Evolutionary conservation across 139 green algal genomes (phyloP).

Genomic region (Chlorella ohadii): DNA sequence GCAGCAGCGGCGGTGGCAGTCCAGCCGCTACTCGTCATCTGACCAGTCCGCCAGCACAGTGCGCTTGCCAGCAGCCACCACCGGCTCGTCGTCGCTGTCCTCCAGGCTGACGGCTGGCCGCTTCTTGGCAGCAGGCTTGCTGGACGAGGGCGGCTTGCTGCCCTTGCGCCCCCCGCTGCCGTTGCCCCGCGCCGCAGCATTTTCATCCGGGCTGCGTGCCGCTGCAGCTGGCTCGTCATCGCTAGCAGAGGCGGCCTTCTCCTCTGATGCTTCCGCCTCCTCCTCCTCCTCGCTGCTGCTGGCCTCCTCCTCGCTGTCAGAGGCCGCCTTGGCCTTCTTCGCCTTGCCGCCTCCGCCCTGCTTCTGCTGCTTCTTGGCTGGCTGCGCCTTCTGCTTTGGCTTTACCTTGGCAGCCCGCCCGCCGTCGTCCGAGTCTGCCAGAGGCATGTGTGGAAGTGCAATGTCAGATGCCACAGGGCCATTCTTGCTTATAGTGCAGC

Average conservation of each 20-base stretch:
- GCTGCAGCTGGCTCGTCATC: not conserved
- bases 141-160: not conserved
- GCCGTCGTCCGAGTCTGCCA: too few relatives aligned
- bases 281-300: constrained; percentile 1
- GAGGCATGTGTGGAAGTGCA: too few relatives aligned
- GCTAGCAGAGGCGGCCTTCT: not conserved
- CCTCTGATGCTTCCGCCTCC: not conserved
- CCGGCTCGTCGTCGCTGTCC: constrained; percentile 24
- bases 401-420: too few relatives aligned
- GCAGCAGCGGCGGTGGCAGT: too few relatives aligned
- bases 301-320: constrained; percentile 1
- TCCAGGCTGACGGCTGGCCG: constrained; percentile 11
- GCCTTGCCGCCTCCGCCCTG: not conserved
- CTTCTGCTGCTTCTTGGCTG: not conserved
- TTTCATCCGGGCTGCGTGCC: constrained; percentile 18
- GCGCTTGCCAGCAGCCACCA: not conserved
- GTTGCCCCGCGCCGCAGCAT: not conserved
- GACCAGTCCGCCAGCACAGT: constrained; percentile 26
- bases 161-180: not conserved
- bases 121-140: constrained; percentile 6
- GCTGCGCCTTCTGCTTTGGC: too few relatives aligned
- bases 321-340: not conserved
- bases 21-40: constrained; percentile 34
- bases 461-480: too few relatives aligned
- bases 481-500: too few relatives aligned